These are phyloP conservation scores for Bipolaris gigantea DNA, from an alignment of 2,329 filamentous ascomycete genomes.

Conservation along the genomic window DNA sequence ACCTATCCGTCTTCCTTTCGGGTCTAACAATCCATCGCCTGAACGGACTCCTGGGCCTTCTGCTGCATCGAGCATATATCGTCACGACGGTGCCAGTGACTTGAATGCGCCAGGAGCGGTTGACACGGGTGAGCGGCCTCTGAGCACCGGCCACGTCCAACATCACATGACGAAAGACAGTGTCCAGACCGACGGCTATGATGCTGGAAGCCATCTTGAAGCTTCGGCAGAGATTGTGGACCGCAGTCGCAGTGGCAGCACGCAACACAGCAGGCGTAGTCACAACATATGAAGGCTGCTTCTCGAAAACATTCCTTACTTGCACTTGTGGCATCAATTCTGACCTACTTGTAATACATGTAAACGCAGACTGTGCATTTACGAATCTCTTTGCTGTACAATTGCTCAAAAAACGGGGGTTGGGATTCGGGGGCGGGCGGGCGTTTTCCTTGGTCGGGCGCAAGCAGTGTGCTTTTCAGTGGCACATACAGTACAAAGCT, in stretches of 20 bases:
- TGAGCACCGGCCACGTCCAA: slow-evolving; percentile 46
- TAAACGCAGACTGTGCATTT: slow-evolving; percentile 8
- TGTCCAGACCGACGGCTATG: slow-evolving; percentile 38
- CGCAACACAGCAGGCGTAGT: slow-evolving; percentile 31
- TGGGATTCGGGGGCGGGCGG: slow-evolving; percentile 11
- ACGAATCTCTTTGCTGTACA: slow-evolving; percentile 35
- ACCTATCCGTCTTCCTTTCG: slow-evolving; percentile 42
- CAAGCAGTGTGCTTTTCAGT: slow-evolving; percentile 8
- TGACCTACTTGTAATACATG: slow-evolving; percentile 10
- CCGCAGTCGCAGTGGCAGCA: slow-evolving; percentile 40
- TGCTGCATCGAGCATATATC: slow-evolving; percentile 41
- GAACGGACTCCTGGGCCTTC: slow-evolving; percentile 41
- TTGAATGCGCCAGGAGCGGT: slow-evolving; percentile 25
- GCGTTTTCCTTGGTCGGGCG: slow-evolving; percentile 9
- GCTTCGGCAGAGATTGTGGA: slow-evolving; percentile 44
- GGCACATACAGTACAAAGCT: slow-evolving; percentile 5
- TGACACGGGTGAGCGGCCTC: slow-evolving; percentile 29
- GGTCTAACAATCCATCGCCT: slow-evolving; percentile 41
- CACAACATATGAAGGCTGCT: slow-evolving; percentile 8
- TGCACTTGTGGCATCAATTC: background rate
- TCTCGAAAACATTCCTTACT: slow-evolving; percentile 5
- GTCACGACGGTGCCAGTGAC: slow-evolving; percentile 22
- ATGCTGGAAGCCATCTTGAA: slow-evolving; percentile 38
- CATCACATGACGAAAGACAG: slow-evolving; percentile 45
- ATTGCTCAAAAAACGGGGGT: slow-evolving; percentile 19